These are phyloP conservation scores for Perkinsus olseni DNA, from an alignment of 169 alveolate genomes.

Conservation along the genomic window DNA sequence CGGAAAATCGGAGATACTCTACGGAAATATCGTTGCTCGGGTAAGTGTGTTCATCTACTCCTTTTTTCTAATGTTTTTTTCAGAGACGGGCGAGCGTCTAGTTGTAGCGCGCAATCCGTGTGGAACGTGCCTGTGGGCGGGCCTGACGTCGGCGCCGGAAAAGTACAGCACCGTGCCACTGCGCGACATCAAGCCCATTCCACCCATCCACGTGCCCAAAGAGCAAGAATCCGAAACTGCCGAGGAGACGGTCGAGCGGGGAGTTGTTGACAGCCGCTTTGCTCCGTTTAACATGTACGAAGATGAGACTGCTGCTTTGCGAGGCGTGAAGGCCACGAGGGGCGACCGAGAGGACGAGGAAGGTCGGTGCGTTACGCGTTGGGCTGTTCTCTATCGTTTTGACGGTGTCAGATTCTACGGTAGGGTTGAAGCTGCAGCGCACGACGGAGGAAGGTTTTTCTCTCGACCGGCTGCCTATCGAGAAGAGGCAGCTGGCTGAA, in stretches of 20 bases:
- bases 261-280: neutral
- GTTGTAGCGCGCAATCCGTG: neutral
- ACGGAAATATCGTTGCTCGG: neutral
- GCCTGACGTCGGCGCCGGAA: neutral
- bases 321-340: neutral
- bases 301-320: neutral
- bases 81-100: neutral
- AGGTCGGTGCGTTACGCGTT: neutral
- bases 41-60: neutral
- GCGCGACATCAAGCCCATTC: neutral
- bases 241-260: neutral
- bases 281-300: neutral
- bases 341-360: neutral
- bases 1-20: neutral
- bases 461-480: too few species aligned
- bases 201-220: neutral
- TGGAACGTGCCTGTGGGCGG: neutral
- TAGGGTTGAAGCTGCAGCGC: too few species aligned
- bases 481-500: too few species aligned
- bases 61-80: neutral
- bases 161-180: neutral
- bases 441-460: too few species aligned
- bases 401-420: too few species aligned
- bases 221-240: too few species aligned
- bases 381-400: too few species aligned